Evolutionary conservation across 306 rosid species (phyloP).

Genomic region (Cicer pinnatifidum): DNA sequence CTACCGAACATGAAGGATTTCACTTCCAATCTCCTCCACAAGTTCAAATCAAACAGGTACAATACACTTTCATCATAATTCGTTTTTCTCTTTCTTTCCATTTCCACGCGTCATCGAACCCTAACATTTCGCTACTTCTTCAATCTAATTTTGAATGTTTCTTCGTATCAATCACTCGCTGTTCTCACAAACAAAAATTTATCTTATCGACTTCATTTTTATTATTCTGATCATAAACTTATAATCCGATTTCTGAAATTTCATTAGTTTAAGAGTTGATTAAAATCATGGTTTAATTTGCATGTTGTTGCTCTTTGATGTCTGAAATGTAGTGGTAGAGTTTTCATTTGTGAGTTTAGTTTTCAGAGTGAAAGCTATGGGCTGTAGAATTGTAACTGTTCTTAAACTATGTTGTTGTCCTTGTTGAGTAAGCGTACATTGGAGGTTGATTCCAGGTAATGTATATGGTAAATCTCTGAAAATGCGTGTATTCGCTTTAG

Average conservation of each 20-base stretch:
- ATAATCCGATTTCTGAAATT: constrained; percentile 10
- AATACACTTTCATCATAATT: not conserved
- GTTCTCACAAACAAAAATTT: not conserved
- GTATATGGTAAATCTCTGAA: not conserved
- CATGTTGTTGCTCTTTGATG: constrained; percentile 26
- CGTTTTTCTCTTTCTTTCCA: not conserved
- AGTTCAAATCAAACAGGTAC: constrained; percentile 60
- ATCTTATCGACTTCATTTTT: not conserved
- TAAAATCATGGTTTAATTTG: constrained; percentile 34
- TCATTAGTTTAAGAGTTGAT: constrained; percentile 8
- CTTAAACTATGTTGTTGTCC: constrained; percentile 95
- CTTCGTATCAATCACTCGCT: constrained; percentile 23
- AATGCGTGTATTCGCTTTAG: not conserved
- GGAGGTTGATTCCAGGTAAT: constrained; percentile 96
- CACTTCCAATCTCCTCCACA: constrained; percentile 60
- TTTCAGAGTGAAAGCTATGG: constrained; percentile 65
- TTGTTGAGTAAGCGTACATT: constrained; percentile 88
- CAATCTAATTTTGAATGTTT: constrained; percentile 49
- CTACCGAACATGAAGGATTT: constrained; percentile 61
- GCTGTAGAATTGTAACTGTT: constrained; percentile 59
- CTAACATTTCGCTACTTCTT: constrained; percentile 42
- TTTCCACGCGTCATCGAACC: constrained; percentile 55
- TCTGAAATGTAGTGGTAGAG: constrained; percentile 51
- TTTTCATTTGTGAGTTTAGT: constrained; percentile 49
- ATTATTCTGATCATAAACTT: not conserved